Base-by-base conservation (phyloP, 2,329 filamentous ascomycete genomes). In the Fusarium chlamydosporum region DNA sequence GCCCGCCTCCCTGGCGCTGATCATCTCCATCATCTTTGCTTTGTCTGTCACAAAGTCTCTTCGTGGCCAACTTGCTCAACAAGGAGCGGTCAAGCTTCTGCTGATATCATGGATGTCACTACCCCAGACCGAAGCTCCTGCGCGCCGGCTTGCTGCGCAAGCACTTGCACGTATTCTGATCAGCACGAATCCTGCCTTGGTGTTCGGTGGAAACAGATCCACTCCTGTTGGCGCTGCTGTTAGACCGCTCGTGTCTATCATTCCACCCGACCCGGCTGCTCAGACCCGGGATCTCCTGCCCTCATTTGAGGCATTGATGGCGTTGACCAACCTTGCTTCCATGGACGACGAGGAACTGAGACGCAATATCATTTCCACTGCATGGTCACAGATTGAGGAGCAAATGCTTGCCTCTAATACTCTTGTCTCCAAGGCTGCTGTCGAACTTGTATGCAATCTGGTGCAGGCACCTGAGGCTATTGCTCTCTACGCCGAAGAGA, bases 381-480 rank as follows among this genome's bases (percentile, higher is more conserved):
- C 91, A 1, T 97, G 93, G 88, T 77, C 88, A 1, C 88, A 88
- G 20, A 85, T 97, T 42, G 96, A 98, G 77, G 93, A 97, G 70
- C 86, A 94, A 18, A 83, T 98, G 2, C 86, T 98, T 2, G 91
- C 89, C 15, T 87, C 88, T 43, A 96, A 97, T 76, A 80, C 84
- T 2, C 85, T 92, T 68, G 86, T 99, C 18, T 90, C 91, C 57
- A 92, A 95, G 51, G 95, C 95, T 1, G 88, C 93, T 1, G 92
- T 93, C 27, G 94, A 99, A 78, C 85, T 99, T 4, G 85, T 97
- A 23, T 99, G 96, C 81, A 99, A 99, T 75, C 85, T 99, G 16
- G 91, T 93, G 76, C 89, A 91, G 58, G 85, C 85, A 2, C 87
- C 89, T 0, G 85, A 89, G 35, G 91, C 90, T 18, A 84, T 92